These are phyloP conservation scores for Aquilaria malaccensis DNA, from an alignment of 345 rosid genomes.

Conservation along the genomic window DNA sequence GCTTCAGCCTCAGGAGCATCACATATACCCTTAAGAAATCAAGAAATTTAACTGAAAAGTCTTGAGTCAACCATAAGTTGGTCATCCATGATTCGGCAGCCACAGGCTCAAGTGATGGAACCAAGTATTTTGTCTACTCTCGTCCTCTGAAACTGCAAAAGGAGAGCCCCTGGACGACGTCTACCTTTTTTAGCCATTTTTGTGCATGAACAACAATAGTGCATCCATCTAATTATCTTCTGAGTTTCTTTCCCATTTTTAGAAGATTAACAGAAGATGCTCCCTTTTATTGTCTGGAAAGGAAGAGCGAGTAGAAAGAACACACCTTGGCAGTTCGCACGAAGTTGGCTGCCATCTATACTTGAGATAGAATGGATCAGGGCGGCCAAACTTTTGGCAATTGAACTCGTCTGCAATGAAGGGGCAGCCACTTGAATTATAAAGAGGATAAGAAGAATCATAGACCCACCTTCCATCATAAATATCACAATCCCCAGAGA, in stretches of 20 bases:
- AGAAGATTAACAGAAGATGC: background rate
- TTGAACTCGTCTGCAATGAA: slow-evolving; percentile 38
- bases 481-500: slow-evolving; percentile 17
- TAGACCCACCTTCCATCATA: slow-evolving; percentile 36
- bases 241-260: background rate
- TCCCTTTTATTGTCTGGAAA: background rate
- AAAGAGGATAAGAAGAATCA: slow-evolving; percentile 32
- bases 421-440: slow-evolving; percentile 28
- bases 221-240: too few relatives aligned
- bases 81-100: background rate
- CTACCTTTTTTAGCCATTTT: too few relatives aligned
- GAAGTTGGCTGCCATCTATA: slow-evolving; percentile 46
- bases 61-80: background rate
- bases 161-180: too few relatives aligned
- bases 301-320: background rate
- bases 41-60: background rate
- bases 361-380: slow-evolving; percentile 33
- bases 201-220: too few relatives aligned
- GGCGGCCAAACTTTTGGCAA: slow-evolving; percentile 38
- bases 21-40: background rate
- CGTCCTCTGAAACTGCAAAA: background rate
- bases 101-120: too few relatives aligned
- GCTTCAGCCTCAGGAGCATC: too few relatives aligned
- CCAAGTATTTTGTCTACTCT: background rate
- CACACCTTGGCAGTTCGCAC: slow-evolving; percentile 40